Conservation (phyloP, 257 asterid genomes). For the Craterostigma plantagineum region DNA sequence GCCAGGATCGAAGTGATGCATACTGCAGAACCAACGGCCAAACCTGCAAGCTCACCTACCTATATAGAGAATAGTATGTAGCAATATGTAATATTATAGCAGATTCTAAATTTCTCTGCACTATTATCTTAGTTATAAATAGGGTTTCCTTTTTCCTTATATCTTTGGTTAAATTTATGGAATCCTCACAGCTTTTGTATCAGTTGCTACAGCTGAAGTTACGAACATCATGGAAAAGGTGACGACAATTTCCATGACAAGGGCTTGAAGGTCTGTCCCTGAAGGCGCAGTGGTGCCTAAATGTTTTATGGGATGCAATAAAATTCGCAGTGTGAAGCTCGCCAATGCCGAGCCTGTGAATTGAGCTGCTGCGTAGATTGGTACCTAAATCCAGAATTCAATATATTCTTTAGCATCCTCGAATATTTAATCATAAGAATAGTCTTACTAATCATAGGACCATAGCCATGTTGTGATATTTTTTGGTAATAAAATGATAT, state of each 20-base stretch:
- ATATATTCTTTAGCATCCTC: no score
- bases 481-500: no score
- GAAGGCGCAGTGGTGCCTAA: slow-evolving; percentile 65
- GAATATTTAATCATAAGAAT: no score
- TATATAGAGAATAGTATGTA: slow-evolving; percentile 7
- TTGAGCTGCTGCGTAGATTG: slow-evolving; percentile 55
- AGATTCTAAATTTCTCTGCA: neutral
- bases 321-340: slow-evolving; percentile 32
- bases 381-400: slow-evolving; percentile 23
- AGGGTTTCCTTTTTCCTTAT: neutral
- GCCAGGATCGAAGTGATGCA: slow-evolving; percentile 81
- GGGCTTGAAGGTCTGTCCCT: slow-evolving; percentile 45
- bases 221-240: slow-evolving; percentile 84
- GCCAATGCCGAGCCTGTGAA: slow-evolving; percentile 46
- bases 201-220: slow-evolving; percentile 79
- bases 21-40: slow-evolving; percentile 85
- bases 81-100: neutral
- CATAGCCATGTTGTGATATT: no score
- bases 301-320: slow-evolving; percentile 51
- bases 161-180: no score
- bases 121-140: neutral
- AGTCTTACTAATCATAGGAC: no score
- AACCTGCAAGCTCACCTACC: slow-evolving; percentile 81
- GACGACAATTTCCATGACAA: slow-evolving; percentile 58
- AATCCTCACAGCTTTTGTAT: slow-evolving; percentile 71